Evolutionary conservation across 2,329 filamentous ascomycete species (phyloP), one percentile per base, ranked within the genome.

Genomic region (Stagonosporopsis cucurbitacearum): DNA sequence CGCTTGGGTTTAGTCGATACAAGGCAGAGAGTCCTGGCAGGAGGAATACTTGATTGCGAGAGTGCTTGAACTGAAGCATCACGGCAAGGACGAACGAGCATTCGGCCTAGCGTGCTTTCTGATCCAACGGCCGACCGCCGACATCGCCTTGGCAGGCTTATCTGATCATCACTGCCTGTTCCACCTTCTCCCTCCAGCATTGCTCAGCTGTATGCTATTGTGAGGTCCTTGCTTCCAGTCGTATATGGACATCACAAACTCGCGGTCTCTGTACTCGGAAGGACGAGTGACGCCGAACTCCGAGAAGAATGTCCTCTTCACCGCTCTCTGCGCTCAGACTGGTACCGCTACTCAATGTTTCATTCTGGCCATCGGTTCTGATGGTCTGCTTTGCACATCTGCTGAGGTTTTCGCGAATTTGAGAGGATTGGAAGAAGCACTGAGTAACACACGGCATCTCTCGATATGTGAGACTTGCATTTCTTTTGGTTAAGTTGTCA

Each of bases 301-400:
- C n/a, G n/a, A n/a, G n/a, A n/a, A n/a, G n/a, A n/a, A 32, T 32
- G 30, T n/a, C 13, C 13, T 32, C 7, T 62, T 66, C 50, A 36
- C 54, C 13, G 60, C 62, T 8, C 19, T 50, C 12, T 66, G 63
- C 42, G 61, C 59, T 6, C 39, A 54, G 20, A 39, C 51, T 3
- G 64, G 64, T 2, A 52, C 46, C 2, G 54, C 54, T 36, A 62
- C 64, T 25, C 60, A 65, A 46, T 67, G 64, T 49, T 67, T 62
- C 49, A 45, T 54, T n/a, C 6, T 65, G 22, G 36, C 61, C 8
- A 26, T 63, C 22, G 61, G 64, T 22, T 22, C 49, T 11, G 58
- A 65, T 43, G 51, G 43, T 0, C 19, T 67, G 25, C n/a, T 67
- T 15, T 67, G 64, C 59, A 64, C 60, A 36, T 53, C 19, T 25